phyloP scores from a whole-genome alignment of 306 rosid genomes.

The Herpetospermum pedunculosum region DNA sequence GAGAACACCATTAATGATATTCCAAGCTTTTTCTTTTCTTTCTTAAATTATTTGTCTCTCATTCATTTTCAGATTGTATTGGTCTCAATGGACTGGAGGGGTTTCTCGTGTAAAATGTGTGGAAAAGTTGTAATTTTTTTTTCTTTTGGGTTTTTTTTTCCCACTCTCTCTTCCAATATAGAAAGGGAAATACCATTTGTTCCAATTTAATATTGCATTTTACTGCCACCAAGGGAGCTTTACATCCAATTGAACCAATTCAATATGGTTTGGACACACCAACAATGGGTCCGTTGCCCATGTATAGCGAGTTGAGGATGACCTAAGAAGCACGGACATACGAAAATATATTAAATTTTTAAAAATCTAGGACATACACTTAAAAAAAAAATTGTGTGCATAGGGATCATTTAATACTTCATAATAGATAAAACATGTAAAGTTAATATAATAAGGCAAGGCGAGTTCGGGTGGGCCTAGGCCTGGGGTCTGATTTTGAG shows the following conservation, averaged over 20 bases:
- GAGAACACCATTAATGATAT: constrained; percentile 5
- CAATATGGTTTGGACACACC: neutral
- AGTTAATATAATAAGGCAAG: no score
- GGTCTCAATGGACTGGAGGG: constrained; percentile 7
- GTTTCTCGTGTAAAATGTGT: constrained; percentile 6
- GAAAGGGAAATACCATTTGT: neutral
- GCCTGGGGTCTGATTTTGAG: no score
- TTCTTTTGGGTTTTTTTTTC: neutral
- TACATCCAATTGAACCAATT: neutral
- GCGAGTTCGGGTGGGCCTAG: no score
- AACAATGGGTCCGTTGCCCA: neutral
- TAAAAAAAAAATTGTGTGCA: no score
- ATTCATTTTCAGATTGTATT: neutral
- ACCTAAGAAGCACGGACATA: neutral
- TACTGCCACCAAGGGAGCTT: neutral
- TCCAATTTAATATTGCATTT: neutral
- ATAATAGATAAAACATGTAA: no score
- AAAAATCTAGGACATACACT: no score
- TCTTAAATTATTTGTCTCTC: neutral
- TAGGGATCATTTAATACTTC: no score
- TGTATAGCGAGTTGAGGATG: neutral
- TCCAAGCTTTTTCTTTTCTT: neutral
- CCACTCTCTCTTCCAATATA: neutral
- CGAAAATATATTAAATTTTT: no score
- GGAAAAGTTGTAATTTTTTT: neutral